Percentiles rank a stretch among this genome's conserved stretches.
phyloP scores from a whole-genome alignment of 2,329 filamentous ascomycete genomes.

The Stagonosporopsis tanaceti region DNA sequence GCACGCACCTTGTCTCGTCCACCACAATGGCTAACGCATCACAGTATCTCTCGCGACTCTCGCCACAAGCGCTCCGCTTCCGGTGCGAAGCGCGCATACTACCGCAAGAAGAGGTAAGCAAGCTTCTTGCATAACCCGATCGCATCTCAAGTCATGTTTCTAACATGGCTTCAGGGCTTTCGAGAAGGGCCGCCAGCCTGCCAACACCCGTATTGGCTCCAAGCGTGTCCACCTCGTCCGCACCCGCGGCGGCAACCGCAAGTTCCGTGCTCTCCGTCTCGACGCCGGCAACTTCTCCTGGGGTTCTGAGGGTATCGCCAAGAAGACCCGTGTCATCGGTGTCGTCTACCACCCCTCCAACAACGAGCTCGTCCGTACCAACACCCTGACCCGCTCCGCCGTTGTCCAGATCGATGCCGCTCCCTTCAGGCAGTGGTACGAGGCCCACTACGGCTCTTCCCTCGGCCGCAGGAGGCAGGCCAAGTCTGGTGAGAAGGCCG shows the following conservation, averaged over 20 bases:
- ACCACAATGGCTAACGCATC: slow-evolving; percentile 46
- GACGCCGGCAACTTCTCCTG: slow-evolving; percentile 99
- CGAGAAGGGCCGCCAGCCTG: slow-evolving; percentile 99
- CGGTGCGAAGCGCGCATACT: slow-evolving; percentile 82
- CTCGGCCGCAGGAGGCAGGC: slow-evolving; percentile 91
- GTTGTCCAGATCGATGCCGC: slow-evolving; percentile 99
- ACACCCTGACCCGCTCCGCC: slow-evolving; percentile 99
- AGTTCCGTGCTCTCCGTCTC: slow-evolving; percentile 98
- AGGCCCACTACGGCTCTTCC: slow-evolving; percentile 96
- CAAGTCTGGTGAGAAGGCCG: slow-evolving; percentile 72
- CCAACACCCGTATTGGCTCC: slow-evolving; percentile 98
- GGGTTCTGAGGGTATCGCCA: slow-evolving; percentile 96
- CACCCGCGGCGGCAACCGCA: slow-evolving; percentile 98
- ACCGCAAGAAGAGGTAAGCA: slow-evolving; percentile 64
- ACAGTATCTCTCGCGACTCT: slow-evolving; percentile 98
- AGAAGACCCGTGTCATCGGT: slow-evolving; percentile 98
- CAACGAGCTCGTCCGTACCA: slow-evolving; percentile 99
- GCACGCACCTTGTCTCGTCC: slow-evolving; percentile 10
- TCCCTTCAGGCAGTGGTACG: slow-evolving; percentile 99
- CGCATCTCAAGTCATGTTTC: slow-evolving; percentile 69
- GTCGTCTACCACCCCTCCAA: slow-evolving; percentile 99
- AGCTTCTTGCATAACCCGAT: slow-evolving; percentile 60
- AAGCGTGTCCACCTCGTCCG: slow-evolving; percentile 98
- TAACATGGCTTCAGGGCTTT: slow-evolving; percentile 88
- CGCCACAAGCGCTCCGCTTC: slow-evolving; percentile 99